Evolutionary conservation across 2,329 filamentous ascomycete genomes (phyloP), one percentile per base, ranked within the genome.

Genomic region (Escovopsis sp.): DNA sequence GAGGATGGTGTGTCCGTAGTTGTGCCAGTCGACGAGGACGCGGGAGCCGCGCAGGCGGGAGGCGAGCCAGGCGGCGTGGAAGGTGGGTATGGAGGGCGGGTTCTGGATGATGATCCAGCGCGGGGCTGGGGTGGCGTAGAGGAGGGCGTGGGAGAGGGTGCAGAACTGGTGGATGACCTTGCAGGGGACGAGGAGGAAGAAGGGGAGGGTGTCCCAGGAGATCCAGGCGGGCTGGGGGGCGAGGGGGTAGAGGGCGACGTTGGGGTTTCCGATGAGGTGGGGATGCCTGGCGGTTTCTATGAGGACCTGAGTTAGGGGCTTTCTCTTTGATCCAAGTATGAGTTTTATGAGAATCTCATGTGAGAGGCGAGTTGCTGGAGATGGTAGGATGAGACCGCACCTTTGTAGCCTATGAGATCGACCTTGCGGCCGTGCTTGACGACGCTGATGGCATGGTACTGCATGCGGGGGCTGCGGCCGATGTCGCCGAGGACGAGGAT

Each of bases 21-120:
- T 98, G 63, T 98, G 90, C 90, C 90, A 98, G 62, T 98, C 90
- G 37, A 96, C 81, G 41, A 96, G 68, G 4, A 98, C 69, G 38
- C 73, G 72, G 27, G 83, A 93, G 46, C 83, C 79, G 34, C 90
- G 78, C 34, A 93, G 55, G 45, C 76, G 71, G 48, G 82, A 83
- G 33, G 84, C 66, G 4, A 87, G 41, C 16, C 77, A 66, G 13
- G 84, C 80, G 27, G 94, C 64, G 35, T 79, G 72, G 16, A 98
- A 71, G 1, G 86, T 93, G 0, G 90, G 90, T 39, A 96, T 94
- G 0, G 88, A 90, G 1, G 90, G 90, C 6, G 90, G 90, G 48
- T 96, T 98, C 68, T 94, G 81, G 16, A 94, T 79, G 8, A 96
- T 69, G 52, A 94, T 78, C 82, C 83, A 94, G 60, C 75, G 73